phyloP scores from a whole-genome alignment of 164 flowering plant species.

The Akebia trifoliata region DNA sequence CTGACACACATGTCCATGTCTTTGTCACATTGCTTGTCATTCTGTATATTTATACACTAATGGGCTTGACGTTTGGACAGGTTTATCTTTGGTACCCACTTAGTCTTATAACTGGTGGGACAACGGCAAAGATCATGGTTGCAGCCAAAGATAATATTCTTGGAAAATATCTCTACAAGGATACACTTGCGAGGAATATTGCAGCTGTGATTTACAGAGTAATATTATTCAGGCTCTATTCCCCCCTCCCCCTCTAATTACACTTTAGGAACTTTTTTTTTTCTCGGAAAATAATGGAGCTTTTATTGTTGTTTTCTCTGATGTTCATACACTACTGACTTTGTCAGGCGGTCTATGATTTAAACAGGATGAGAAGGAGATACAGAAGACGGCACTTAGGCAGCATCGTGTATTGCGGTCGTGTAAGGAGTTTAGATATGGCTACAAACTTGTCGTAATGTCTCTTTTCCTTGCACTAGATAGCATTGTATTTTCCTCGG shows the following conservation, averaged over 20 bases:
- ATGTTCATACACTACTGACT: constrained; percentile 19
- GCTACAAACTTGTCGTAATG: constrained; percentile 91
- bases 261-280: no score
- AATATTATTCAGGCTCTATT: constrained; percentile 13
- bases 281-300: no score
- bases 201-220: constrained; percentile 89
- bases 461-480: constrained; percentile 3
- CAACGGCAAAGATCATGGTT: constrained; percentile 95
- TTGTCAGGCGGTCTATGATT: constrained; percentile 19
- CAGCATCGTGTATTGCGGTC: constrained; percentile 61
- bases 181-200: constrained; percentile 81
- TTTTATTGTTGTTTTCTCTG: neutral
- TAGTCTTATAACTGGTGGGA: constrained; percentile 78
- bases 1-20: neutral
- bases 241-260: neutral
- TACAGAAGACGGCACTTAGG: constrained; percentile 69
- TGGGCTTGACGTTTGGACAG: constrained; percentile 32
- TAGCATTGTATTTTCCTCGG: neutral
- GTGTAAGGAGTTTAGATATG: constrained; percentile 78
- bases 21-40: neutral
- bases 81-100: constrained; percentile 93
- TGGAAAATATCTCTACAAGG: constrained; percentile 91
- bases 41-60: neutral
- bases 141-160: constrained; percentile 92
- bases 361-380: constrained; percentile 89